phyloP scores from a whole-genome alignment of 768 basidiomycete genomes.

The Mrakia blollopis region DNA sequence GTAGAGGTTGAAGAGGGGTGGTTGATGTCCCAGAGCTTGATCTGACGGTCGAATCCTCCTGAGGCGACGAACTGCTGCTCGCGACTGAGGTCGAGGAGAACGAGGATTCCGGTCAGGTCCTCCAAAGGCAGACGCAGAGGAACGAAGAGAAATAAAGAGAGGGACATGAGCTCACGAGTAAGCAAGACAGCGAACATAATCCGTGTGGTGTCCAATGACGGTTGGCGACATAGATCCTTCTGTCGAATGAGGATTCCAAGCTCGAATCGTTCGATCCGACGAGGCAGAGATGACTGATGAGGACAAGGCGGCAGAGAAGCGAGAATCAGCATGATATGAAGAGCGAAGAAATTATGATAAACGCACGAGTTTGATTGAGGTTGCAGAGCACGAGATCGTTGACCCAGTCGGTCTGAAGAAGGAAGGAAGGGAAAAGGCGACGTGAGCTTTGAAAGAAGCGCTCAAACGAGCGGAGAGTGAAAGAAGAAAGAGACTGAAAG shows the following conservation, averaged over 20 bases:
- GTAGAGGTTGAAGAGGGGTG: constrained; percentile 40
- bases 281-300: constrained; percentile 77
- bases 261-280: constrained; percentile 88
- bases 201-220: constrained; percentile 64
- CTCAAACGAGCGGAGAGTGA: no score
- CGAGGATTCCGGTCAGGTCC: background rate
- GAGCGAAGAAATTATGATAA: constrained; percentile 13
- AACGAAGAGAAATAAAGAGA: no score
- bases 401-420: constrained; percentile 64
- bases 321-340: background rate
- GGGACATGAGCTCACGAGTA: constrained; percentile 53
- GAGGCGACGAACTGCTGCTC: constrained; percentile 77
- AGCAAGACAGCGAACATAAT: constrained; percentile 78
- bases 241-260: constrained; percentile 78
- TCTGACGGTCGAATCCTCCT: constrained; percentile 87
- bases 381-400: constrained; percentile 92
- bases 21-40: constrained; percentile 88
- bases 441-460: background rate
- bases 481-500: constrained; percentile 4
- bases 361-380: constrained; percentile 75
- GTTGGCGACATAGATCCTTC: constrained; percentile 38
- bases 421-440: background rate
- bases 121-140: no score
- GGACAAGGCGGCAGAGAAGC: background rate
- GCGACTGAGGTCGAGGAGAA: constrained; percentile 51